phyloP scores from a whole-genome alignment of 2,329 filamentous ascomycete genomes.

The Ascochyta rabiei region DNA sequence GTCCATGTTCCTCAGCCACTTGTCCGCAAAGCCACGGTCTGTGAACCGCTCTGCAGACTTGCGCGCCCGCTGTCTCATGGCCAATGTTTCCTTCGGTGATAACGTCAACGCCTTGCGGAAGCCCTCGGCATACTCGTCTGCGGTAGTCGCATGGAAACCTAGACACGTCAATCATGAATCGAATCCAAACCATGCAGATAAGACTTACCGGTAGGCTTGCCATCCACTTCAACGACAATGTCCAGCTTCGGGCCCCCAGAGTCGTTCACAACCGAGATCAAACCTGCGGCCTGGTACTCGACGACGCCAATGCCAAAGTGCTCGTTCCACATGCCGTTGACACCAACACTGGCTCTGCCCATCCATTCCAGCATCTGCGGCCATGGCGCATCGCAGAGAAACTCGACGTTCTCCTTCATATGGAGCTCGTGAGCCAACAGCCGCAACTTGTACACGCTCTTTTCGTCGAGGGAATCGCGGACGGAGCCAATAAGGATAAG shows the following conservation, averaged over 20 bases:
- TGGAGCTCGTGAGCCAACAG: slow-evolving; percentile 81
- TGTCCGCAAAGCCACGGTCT: slow-evolving; percentile 80
- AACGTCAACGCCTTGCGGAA: slow-evolving; percentile 79
- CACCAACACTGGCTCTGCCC: slow-evolving; percentile 77
- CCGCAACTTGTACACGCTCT: slow-evolving; percentile 86
- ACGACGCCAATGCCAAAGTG: slow-evolving; percentile 99
- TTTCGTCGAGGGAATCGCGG: slow-evolving; percentile 77
- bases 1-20: slow-evolving; percentile 79
- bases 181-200: not conserved
- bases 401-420: slow-evolving; percentile 83
- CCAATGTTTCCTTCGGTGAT: slow-evolving; percentile 67
- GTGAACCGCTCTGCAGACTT: slow-evolving; percentile 83
- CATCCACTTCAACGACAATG: slow-evolving; percentile 83
- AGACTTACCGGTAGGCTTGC: slow-evolving; percentile 71
- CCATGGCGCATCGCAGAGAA: slow-evolving; percentile 90
- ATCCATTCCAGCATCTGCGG: slow-evolving; percentile 83
- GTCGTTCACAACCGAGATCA: slow-evolving; percentile 92
- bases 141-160: slow-evolving; percentile 85
- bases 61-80: slow-evolving; percentile 76
- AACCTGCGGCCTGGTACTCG: slow-evolving; percentile 93
- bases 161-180: slow-evolving; percentile 11
- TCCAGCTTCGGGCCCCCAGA: slow-evolving; percentile 92
- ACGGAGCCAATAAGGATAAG: slow-evolving; percentile 91
- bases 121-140: slow-evolving; percentile 77
- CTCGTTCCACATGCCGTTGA: slow-evolving; percentile 99